Percentiles rank a stretch among this genome's conserved stretches.
Conservation (phyloP, 177 flowering plant species). For the Vitis hybrid region DNA sequence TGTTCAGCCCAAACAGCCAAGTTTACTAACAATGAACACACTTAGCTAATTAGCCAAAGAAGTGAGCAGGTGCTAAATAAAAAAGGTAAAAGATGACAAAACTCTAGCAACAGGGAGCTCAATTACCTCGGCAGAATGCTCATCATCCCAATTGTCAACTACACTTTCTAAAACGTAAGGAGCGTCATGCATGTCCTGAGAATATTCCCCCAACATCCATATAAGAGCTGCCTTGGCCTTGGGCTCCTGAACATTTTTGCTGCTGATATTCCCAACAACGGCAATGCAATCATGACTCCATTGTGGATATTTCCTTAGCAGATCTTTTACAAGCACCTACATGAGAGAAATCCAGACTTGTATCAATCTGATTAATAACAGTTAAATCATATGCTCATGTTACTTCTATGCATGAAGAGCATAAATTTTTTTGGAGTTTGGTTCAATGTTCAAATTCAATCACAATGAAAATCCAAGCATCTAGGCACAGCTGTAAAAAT, state of each 20-base stretch:
- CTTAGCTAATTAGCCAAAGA: too few relatives aligned
- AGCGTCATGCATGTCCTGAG: constrained; percentile 94
- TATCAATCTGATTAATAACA: constrained; percentile 10
- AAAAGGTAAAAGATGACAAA: neutral
- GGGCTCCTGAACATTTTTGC: constrained; percentile 93
- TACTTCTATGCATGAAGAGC: neutral
- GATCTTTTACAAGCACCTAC: constrained; percentile 97
- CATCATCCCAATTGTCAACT: constrained; percentile 96
- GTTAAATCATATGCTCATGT: neutral
- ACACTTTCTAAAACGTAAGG: constrained; percentile 88
- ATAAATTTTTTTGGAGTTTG: neutral
- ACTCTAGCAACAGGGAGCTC: neutral
- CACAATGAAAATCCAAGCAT: neutral
- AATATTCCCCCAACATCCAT: constrained; percentile 99
- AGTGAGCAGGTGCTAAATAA: neutral
- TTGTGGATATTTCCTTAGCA: constrained; percentile 94
- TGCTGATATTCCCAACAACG: constrained; percentile 95
- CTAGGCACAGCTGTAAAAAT: neutral
- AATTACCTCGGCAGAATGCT: constrained; percentile 85
- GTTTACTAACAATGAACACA: too few relatives aligned
- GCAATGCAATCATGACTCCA: constrained; percentile 99
- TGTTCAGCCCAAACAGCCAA: too few relatives aligned
- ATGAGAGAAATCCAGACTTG: constrained; percentile 10
- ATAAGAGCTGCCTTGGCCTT: constrained; percentile 97
- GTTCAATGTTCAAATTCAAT: neutral